Percentiles rank a stretch among this genome's conserved stretches.
phyloP scores from a whole-genome alignment of 805 yeast species.

The Zygotorulaspora danielsina region DNA sequence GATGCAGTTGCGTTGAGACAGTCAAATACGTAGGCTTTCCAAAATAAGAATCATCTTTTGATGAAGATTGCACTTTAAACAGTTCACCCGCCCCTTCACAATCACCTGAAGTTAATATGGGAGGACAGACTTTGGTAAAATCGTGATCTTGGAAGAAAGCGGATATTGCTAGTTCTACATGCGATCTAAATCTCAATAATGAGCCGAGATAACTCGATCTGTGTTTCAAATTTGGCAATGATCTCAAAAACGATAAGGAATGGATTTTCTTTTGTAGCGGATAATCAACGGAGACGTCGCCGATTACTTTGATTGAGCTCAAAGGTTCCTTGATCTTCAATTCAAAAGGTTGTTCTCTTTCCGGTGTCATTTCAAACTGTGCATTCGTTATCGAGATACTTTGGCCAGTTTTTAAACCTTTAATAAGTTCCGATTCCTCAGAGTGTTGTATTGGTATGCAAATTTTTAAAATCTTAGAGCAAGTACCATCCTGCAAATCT shows the following conservation, averaged over 20 bases:
- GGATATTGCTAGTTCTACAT: constrained; percentile 50
- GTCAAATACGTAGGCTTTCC: constrained; percentile 67
- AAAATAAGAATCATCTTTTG: constrained; percentile 44
- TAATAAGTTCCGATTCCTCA: constrained; percentile 30
- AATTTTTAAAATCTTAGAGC: constrained; percentile 50
- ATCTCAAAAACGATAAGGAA: constrained; percentile 60
- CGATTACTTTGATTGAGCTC: constrained; percentile 46
- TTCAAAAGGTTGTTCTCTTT: constrained; percentile 50
- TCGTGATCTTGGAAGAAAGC: constrained; percentile 50
- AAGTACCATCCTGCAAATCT: constrained; percentile 77
- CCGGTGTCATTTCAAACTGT: constrained; percentile 20
- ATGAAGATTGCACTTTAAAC: constrained; percentile 49
- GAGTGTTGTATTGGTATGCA: constrained; percentile 40
- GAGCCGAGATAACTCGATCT: constrained; percentile 63
- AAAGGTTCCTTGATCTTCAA: constrained; percentile 37
- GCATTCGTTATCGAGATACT: constrained; percentile 43
- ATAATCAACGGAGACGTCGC: constrained; percentile 57
- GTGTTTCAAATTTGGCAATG: constrained; percentile 74
- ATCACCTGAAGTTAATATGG: constrained; percentile 81
- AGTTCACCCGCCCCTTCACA: constrained; percentile 98
- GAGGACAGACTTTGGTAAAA: constrained; percentile 77
- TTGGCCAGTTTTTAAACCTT: constrained; percentile 43
- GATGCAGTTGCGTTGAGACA: constrained; percentile 87
- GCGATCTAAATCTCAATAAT: constrained; percentile 67
- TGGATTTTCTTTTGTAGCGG: constrained; percentile 83